Evolutionary conservation across 2,329 filamentous ascomycete genomes (phyloP).

Genomic region (Diaporthe vexans): DNA sequence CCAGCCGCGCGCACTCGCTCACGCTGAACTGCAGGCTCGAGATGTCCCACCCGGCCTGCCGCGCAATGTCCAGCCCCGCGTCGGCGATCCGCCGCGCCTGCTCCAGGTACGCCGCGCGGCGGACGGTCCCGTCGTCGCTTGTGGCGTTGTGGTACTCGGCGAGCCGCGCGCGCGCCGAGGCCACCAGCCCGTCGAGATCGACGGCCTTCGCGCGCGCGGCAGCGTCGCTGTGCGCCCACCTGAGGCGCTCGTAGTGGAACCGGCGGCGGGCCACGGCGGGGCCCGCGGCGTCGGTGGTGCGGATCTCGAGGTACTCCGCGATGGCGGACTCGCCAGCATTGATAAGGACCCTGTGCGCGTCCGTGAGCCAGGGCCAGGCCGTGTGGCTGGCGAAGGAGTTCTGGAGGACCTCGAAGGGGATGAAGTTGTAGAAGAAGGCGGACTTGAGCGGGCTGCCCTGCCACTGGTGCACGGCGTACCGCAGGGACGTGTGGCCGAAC

Average conservation of each 20-base stretch:
- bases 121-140: accelerated
- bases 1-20: slow-evolving; percentile 1
- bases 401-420: background rate
- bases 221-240: background rate
- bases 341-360: background rate
- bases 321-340: background rate
- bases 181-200: background rate
- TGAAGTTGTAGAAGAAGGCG: background rate
- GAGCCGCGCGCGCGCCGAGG: background rate
- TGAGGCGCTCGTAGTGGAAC: background rate
- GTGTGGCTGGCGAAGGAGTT: background rate
- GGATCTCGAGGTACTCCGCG: background rate
- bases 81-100: background rate
- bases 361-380: background rate
- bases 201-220: background rate
- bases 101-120: background rate
- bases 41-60: background rate
- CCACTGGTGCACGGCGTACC: background rate
- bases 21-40: background rate
- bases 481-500: slow-evolving; percentile 4
- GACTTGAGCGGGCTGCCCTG: background rate
- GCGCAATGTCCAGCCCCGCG: background rate
- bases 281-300: background rate
- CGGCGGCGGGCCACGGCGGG: background rate
- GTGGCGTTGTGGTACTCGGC: background rate